phyloP scores from a whole-genome alignment of 73 alveolate genomes.

The Breviolum minutum region DNA sequence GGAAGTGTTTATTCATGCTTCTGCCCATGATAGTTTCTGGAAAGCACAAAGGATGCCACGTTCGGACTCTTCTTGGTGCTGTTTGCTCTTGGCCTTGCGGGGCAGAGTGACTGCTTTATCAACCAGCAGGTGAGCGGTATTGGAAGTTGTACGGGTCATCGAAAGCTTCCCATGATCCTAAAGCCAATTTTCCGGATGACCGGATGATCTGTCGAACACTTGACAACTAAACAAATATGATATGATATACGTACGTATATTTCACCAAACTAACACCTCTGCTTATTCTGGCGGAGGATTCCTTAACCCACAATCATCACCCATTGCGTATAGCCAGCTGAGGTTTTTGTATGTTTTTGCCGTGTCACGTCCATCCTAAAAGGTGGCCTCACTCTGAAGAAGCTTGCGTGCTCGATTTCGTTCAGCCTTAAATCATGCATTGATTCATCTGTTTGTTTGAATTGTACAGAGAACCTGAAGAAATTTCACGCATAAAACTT shows the following conservation, averaged over 20 bases:
- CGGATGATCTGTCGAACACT: too few species aligned
- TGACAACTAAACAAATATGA: background rate
- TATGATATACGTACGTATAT: background rate
- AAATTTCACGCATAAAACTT: too few species aligned
- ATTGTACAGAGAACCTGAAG: too few species aligned
- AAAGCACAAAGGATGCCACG: background rate
- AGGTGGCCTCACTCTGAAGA: background rate
- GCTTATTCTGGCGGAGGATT: background rate
- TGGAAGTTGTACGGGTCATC: background rate
- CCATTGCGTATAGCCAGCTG: too few species aligned
- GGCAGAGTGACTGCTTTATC: background rate
- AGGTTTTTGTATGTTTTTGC: too few species aligned
- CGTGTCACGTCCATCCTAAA: too few species aligned
- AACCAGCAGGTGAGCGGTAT: background rate
- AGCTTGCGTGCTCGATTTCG: background rate
- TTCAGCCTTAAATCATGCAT: background rate
- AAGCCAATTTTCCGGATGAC: too few species aligned
- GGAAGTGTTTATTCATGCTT: too few species aligned
- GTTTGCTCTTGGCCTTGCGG: background rate
- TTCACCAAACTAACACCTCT: background rate
- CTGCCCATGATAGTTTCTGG: background rate
- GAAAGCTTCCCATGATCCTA: too few species aligned
- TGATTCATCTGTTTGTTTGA: background rate
- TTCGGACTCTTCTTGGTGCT: conserved; percentile 30
- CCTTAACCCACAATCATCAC: too few species aligned